Evolutionary conservation across 345 rosid genomes (phyloP).

Genomic region (Brassica juncea): DNA sequence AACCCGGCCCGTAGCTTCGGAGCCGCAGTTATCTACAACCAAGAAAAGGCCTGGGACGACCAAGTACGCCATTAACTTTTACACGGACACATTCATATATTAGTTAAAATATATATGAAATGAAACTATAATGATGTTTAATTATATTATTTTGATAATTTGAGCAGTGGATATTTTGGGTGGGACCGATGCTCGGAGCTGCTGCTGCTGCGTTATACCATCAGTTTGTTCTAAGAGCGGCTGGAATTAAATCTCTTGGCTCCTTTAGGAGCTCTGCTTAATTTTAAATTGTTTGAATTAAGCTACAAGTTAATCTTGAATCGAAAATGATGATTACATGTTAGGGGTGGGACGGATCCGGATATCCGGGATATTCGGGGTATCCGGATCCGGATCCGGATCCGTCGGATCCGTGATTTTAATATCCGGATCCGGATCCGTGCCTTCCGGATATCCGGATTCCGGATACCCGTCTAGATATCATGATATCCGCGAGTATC

Average conservation of each 20-base stretch:
- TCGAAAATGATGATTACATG: conserved; percentile 16
- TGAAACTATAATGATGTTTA: neutral
- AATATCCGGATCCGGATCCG: no score
- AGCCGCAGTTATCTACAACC: conserved; percentile 84
- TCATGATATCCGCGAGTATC: no score
- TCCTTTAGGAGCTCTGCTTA: conserved; percentile 87
- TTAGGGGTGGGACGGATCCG: no score
- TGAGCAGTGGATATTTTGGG: conserved; percentile 94
- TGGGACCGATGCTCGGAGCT: conserved; percentile 92
- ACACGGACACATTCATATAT: neutral
- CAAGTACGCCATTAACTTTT: conserved; percentile 48
- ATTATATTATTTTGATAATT: neutral
- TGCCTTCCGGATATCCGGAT: no score
- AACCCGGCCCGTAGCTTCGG: conserved; percentile 98
- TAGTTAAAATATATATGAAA: neutral
- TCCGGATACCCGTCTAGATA: no score
- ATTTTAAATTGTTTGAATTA: conserved; percentile 5
- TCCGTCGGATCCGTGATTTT: no score
- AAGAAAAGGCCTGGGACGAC: conserved; percentile 85
- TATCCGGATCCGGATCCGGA: no score
- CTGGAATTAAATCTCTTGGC: conserved; percentile 73
- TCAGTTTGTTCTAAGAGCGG: conserved; percentile 74
- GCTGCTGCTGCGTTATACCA: conserved; percentile 76
- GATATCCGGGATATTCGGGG: no score
- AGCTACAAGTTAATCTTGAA: conserved; percentile 18